Conservation (phyloP, 1,284 basidiomycete genomes). For the Trichosporon inkin region DNA sequence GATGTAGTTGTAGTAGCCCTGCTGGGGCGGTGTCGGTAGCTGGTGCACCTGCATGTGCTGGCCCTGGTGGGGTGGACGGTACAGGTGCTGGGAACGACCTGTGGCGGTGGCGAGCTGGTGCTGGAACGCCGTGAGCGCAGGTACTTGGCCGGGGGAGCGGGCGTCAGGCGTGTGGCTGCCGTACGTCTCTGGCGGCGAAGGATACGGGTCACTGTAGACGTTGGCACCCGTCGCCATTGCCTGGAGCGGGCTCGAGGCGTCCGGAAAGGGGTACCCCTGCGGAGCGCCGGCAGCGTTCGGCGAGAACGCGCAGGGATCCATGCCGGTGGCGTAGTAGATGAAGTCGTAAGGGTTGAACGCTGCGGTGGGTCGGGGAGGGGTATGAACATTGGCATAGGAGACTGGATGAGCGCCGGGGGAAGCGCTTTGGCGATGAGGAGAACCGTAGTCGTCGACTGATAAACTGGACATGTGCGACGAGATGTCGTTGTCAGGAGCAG, state of each 20-base stretch:
- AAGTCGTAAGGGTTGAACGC: slow-evolving; percentile 12
- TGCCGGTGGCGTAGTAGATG: slow-evolving; percentile 17
- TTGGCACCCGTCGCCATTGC: slow-evolving; percentile 1
- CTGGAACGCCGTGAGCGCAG: slow-evolving; percentile 5
- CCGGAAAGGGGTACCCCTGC: slow-evolving; percentile 9
- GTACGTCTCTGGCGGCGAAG: slow-evolving; percentile 13
- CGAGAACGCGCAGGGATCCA: neutral
- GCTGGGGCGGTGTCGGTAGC: slow-evolving; percentile 3
- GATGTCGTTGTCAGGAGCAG: slow-evolving; percentile 12
- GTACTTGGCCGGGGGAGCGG: slow-evolving; percentile 1
- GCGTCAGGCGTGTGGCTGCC: neutral
- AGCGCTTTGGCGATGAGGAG: neutral
- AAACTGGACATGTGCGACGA: slow-evolving; percentile 12
- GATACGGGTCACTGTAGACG: slow-evolving; percentile 17
- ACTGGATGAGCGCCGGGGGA: neutral
- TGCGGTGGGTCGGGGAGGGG: slow-evolving; percentile 12
- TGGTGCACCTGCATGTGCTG: slow-evolving; percentile 12
- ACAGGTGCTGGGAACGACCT: neutral
- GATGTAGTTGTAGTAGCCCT: slow-evolving; percentile 6
- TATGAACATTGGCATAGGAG: slow-evolving; percentile 14
- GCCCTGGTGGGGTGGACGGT: slow-evolving; percentile 16
- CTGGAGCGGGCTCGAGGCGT: slow-evolving; percentile 16
- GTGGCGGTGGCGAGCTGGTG: slow-evolving; percentile 1
- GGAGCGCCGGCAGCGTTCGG: neutral
- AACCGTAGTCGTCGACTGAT: slow-evolving; percentile 14